Conservation (phyloP, 805 yeast genomes). For the Candida awuae region DNA sequence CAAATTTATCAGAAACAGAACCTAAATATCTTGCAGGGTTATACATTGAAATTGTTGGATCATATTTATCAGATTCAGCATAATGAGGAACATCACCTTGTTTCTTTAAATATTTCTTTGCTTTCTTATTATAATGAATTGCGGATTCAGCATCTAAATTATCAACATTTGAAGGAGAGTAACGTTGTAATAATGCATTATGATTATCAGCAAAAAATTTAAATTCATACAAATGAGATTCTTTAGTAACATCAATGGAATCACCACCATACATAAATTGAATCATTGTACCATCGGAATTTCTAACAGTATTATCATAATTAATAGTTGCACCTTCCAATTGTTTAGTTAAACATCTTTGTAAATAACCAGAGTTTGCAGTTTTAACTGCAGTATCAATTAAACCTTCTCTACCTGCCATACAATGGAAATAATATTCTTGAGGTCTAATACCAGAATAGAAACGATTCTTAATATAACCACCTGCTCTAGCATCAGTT, state of each 20-base stretch:
- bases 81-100: constrained; percentile 56
- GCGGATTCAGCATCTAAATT: constrained; percentile 84
- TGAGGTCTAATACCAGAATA: constrained; percentile 97
- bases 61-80: constrained; percentile 56
- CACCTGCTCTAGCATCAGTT: constrained; percentile 97
- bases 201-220: constrained; percentile 88
- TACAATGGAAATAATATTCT: constrained; percentile 98
- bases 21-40: constrained; percentile 91
- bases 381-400: constrained; percentile 99
- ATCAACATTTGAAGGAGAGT: constrained; percentile 72
- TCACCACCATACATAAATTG: constrained; percentile 98
- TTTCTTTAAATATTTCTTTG: constrained; percentile 62
- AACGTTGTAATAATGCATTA: constrained; percentile 76
- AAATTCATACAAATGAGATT: constrained; percentile 89
- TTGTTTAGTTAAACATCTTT: constrained; percentile 96
- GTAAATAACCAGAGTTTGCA: constrained; percentile 95
- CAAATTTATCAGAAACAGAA: constrained; percentile 85
- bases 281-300: constrained; percentile 86
- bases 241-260: constrained; percentile 87
- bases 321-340: constrained; percentile 92
- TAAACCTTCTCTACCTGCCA: constrained; percentile 99
- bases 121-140: constrained; percentile 70
- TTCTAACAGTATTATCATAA: constrained; percentile 93
- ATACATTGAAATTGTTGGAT: constrained; percentile 78
- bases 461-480: constrained; percentile 93